Conservation (phyloP, 2,329 filamentous ascomycete genomes). For the Diaporthe aspalathi region DNA sequence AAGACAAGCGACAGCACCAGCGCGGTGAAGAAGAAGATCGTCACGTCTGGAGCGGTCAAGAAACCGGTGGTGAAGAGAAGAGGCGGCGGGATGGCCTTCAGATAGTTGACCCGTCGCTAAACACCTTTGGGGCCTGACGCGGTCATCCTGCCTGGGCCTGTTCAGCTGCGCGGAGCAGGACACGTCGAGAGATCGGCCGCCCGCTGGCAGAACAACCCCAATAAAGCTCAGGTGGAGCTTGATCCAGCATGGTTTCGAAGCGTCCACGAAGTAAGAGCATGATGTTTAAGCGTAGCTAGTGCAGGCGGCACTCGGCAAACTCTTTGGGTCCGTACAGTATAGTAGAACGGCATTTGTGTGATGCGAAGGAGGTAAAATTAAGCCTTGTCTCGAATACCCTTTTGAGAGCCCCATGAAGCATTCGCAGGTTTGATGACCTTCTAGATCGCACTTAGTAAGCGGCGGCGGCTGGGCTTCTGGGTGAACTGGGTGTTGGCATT, state of each 20-base stretch:
- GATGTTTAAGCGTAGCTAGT: not conserved
- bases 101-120: not conserved
- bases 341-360: not conserved
- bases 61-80: constrained; percentile 69
- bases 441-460: constrained; percentile 15
- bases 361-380: not conserved
- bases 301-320: not conserved
- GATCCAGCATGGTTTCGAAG: not conserved
- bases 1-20: constrained; percentile 53
- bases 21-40: constrained; percentile 63
- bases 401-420: constrained; percentile 4
- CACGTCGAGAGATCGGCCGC: not conserved
- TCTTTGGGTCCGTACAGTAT: not conserved
- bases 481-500: not conserved
- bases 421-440: constrained; percentile 11
- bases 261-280: not conserved
- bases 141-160: not conserved
- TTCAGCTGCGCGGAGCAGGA: not conserved
- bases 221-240: not conserved
- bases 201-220: not conserved
- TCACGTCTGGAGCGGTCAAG: constrained; percentile 71
- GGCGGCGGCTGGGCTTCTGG: not conserved
- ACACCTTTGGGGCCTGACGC: not conserved
- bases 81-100: constrained; percentile 56
- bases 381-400: not conserved